phyloP scores from a whole-genome alignment of 306 rosid species.

The Trifolium pratense region DNA sequence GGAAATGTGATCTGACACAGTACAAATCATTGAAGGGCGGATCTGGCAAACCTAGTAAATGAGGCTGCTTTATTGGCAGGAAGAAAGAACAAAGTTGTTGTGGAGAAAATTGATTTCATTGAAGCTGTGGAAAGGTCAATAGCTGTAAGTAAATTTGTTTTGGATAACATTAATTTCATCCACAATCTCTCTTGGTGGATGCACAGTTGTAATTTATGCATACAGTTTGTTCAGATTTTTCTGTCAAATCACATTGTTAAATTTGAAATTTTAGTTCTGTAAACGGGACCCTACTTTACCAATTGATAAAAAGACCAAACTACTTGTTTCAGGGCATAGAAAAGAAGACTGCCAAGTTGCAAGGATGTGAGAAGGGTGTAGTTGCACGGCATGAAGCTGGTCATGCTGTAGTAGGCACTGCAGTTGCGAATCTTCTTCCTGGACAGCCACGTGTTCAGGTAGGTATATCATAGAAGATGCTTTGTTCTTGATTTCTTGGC shows the following conservation, averaged over 20 bases:
- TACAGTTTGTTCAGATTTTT: slow-evolving; percentile 14
- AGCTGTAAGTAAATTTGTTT: slow-evolving; percentile 76
- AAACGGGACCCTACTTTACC: slow-evolving; percentile 14
- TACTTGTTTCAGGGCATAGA: slow-evolving; percentile 84
- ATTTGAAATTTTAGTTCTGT: slow-evolving; percentile 19
- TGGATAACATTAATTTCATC: slow-evolving; percentile 78
- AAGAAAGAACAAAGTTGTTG: slow-evolving; percentile 79
- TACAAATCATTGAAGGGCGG: slow-evolving; percentile 73
- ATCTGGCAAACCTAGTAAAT: slow-evolving; percentile 94
- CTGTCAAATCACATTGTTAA: slow-evolving; percentile 10
- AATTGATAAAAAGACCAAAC: slow-evolving; percentile 42
- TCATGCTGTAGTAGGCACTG: slow-evolving; percentile 98
- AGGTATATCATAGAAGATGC: slow-evolving; percentile 58
- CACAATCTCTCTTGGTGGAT: slow-evolving; percentile 14
- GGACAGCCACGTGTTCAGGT: slow-evolving; percentile 99
- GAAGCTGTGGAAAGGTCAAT: slow-evolving; percentile 98
- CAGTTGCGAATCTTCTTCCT: slow-evolving; percentile 88
- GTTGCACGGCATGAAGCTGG: slow-evolving; percentile 99
- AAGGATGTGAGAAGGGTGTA: slow-evolving; percentile 91
- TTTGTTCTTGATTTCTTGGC: slow-evolving; percentile 16
- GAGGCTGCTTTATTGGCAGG: slow-evolving; percentile 99
- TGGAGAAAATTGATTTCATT: slow-evolving; percentile 88
- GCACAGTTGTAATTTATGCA: slow-evolving; percentile 8
- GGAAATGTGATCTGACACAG: slow-evolving; percentile 33
- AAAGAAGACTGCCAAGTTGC: slow-evolving; percentile 90